Conservation (phyloP, 2,329 filamentous ascomycete species). For the Trematosphaeria pertusa region DNA sequence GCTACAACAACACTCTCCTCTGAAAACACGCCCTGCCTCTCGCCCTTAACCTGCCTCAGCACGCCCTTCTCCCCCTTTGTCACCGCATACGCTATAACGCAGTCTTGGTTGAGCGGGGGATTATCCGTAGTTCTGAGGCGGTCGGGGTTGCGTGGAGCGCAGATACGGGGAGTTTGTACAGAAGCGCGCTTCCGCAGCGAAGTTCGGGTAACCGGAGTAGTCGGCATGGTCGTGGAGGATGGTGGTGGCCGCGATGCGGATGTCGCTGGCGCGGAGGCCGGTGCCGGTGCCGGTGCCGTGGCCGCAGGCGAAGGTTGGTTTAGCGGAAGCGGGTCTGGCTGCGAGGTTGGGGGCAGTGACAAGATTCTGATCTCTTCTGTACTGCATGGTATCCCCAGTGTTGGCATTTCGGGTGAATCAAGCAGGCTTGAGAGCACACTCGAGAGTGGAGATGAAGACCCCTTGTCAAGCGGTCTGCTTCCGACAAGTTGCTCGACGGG, state of each 20-base stretch:
- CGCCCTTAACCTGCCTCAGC: constrained; percentile 49
- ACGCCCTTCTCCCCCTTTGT: constrained; percentile 25
- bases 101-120: constrained; percentile 40
- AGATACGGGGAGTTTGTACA: background rate
- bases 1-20: constrained; percentile 52
- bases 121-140: constrained; percentile 34
- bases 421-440: constrained; percentile 11
- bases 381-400: background rate
- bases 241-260: no score
- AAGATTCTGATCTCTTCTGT: no score
- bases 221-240: no score
- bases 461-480: background rate
- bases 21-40: constrained; percentile 48
- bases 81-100: constrained; percentile 45
- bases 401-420: constrained; percentile 1
- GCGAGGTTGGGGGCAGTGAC: no score
- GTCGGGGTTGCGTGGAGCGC: constrained; percentile 12
- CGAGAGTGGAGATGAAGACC: constrained; percentile 11
- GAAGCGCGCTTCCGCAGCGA: constrained; percentile 13
- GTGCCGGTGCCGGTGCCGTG: background rate
- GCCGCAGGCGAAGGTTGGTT: background rate
- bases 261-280: background rate
- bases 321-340: background rate
- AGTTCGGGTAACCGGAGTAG: background rate
- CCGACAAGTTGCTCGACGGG: background rate